These are phyloP conservation scores for Fraxinus pennsylvanica DNA, from an alignment of 257 asterid genomes.

Conservation along the genomic window DNA sequence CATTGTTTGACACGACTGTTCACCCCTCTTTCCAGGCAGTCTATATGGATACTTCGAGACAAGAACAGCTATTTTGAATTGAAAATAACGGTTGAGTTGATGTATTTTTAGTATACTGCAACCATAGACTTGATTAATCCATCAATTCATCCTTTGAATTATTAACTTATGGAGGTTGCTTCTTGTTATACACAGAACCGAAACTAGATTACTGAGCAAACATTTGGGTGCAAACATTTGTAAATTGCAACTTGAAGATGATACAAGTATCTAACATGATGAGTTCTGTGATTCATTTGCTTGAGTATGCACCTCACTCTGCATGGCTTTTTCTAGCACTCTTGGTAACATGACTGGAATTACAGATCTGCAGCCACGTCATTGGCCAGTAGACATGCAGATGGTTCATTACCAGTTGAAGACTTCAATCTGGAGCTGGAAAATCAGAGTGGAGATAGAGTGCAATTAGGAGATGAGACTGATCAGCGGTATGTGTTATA, in stretches of 20 bases:
- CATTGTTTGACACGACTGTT: neutral
- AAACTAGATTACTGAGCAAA: too few relatives aligned
- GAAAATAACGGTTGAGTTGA: neutral
- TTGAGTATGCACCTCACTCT: constrained; percentile 4
- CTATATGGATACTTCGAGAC: neutral
- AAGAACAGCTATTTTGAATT: neutral
- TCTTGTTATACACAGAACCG: neutral
- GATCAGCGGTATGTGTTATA: constrained; percentile 64
- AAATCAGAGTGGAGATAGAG: constrained; percentile 88
- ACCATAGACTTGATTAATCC: neutral
- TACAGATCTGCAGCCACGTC: constrained; percentile 78
- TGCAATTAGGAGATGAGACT: constrained; percentile 88
- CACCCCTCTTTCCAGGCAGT: neutral
- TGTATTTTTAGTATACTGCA: neutral
- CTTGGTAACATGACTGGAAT: constrained; percentile 21
- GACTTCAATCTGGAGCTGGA: constrained; percentile 92
- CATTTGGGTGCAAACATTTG: neutral
- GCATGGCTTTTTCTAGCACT: constrained; percentile 9
- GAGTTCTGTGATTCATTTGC: neutral
- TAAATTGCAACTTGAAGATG: neutral
- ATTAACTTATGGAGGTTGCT: neutral
- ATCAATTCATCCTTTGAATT: neutral
- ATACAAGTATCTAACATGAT: constrained; percentile 3
- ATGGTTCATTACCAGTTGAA: constrained; percentile 87
- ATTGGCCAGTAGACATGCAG: constrained; percentile 79